Percentiles rank a stretch among this genome's conserved stretches.
phyloP scores from a whole-genome alignment of 495 filamentous ascomycete genomes.

The Pyrenopolyporus hunteri region DNA sequence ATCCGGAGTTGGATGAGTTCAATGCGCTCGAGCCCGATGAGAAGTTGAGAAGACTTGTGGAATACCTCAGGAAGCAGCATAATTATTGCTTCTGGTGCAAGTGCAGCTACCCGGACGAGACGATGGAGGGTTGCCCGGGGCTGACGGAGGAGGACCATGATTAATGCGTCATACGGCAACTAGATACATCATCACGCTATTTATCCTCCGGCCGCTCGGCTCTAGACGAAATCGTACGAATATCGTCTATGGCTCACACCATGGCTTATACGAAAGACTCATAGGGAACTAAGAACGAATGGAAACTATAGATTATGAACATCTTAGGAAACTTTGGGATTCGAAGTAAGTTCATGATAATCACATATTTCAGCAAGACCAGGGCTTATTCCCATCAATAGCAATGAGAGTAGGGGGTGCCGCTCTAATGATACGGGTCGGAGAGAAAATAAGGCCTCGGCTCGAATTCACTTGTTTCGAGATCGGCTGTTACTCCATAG shows the following conservation, averaged over 20 bases:
- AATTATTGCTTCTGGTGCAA: constrained; percentile 99
- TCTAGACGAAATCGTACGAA: not conserved
- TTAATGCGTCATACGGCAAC: constrained; percentile 42
- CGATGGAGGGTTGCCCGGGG: constrained; percentile 90
- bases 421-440: too few relatives aligned
- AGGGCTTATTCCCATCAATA: not conserved
- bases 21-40: constrained; percentile 69
- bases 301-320: too few relatives aligned
- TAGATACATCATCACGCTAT: not conserved
- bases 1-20: constrained; percentile 85
- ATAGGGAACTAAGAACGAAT: too few relatives aligned
- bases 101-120: constrained; percentile 68
- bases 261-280: too few relatives aligned
- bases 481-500: too few relatives aligned
- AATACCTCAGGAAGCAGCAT: constrained; percentile 70
- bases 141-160: constrained; percentile 92
- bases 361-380: not conserved
- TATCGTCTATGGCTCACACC: too few relatives aligned
- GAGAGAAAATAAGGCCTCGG: too few relatives aligned
- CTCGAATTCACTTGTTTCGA: too few relatives aligned
- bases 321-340: not conserved
- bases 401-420: too few relatives aligned
- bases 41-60: constrained; percentile 66
- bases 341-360: not conserved
- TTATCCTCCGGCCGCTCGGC: not conserved